These are phyloP conservation scores for Aspergillus ibericus DNA, from an alignment of 2,329 filamentous ascomycete species.

Conservation along the genomic window DNA sequence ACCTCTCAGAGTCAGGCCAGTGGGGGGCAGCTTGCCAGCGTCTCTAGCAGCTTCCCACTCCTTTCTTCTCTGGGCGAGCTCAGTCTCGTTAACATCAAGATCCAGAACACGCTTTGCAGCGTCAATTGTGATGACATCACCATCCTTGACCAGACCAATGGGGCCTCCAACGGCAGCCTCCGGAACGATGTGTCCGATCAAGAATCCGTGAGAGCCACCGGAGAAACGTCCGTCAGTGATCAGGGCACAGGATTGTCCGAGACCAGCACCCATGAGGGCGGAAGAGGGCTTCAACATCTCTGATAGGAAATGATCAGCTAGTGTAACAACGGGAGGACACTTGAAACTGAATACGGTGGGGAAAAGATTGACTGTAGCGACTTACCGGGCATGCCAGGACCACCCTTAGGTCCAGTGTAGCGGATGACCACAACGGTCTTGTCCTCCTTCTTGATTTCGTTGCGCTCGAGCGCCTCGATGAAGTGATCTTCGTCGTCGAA, in stretches of 20 bases:
- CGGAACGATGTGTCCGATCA: constrained; percentile 84
- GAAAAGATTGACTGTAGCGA: not conserved
- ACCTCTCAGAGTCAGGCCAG: constrained; percentile 60
- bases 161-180: constrained; percentile 84
- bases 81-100: constrained; percentile 65
- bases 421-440: constrained; percentile 76
- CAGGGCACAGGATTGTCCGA: constrained; percentile 67
- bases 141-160: constrained; percentile 78
- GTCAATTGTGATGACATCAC: constrained; percentile 79
- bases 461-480: constrained; percentile 64
- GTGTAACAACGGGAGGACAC: not conserved
- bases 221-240: constrained; percentile 65
- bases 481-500: constrained; percentile 71
- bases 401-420: constrained; percentile 52
- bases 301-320: constrained; percentile 1
- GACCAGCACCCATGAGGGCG: constrained; percentile 71
- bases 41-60: constrained; percentile 57
- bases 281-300: constrained; percentile 70
- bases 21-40: constrained; percentile 46
- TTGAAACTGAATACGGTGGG: not conserved
- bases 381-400: constrained; percentile 62
- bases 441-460: constrained; percentile 71
- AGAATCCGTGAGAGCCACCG: constrained; percentile 80
- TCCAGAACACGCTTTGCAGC: constrained; percentile 69
- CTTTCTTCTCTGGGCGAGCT: constrained; percentile 59